Percentiles rank a stretch among this genome's conserved stretches.
These are phyloP conservation scores for Lasiosphaeria ovina DNA, from an alignment of 495 filamentous ascomycete species.

Conservation along the genomic window DNA sequence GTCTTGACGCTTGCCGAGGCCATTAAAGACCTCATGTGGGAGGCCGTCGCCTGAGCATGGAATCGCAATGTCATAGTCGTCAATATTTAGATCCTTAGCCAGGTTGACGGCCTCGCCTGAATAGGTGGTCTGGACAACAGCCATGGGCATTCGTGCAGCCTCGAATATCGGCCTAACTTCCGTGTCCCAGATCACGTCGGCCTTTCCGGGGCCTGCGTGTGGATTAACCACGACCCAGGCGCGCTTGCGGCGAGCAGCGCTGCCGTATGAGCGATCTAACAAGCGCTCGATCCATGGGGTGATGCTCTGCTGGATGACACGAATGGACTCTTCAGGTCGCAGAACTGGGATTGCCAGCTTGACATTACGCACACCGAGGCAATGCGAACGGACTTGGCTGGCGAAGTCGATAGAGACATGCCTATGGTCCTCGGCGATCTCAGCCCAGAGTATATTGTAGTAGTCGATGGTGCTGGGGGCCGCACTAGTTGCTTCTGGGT, in stretches of 20 bases:
- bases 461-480: conserved; percentile 56
- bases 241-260: conserved; percentile 63
- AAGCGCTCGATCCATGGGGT: conserved; percentile 62
- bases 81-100: conserved; percentile 72
- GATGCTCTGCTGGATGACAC: conserved; percentile 46
- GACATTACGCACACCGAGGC: conserved; percentile 21
- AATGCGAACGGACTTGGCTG: conserved; percentile 25
- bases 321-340: conserved; percentile 2
- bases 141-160: conserved; percentile 73
- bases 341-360: conserved; percentile 23
- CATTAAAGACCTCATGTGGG: conserved; percentile 94
- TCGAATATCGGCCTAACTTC: conserved; percentile 81
- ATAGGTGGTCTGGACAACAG: conserved; percentile 71
- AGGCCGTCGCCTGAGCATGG: conserved; percentile 92
- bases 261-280: conserved; percentile 67
- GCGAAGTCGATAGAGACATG: conserved; percentile 79
- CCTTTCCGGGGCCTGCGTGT: conserved; percentile 79
- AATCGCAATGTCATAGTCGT: conserved; percentile 77
- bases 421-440: conserved; percentile 49
- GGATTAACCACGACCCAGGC: conserved; percentile 91
- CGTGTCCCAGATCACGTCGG: conserved; percentile 67
- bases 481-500: not conserved
- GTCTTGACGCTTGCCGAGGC: conserved; percentile 71
- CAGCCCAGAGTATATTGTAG: conserved; percentile 83
- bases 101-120: conserved; percentile 78